Evolutionary conservation across 1,284 basidiomycete species (phyloP), one percentile per base, ranked within the genome.

Genomic region (Ceratobasidium sp.): DNA sequence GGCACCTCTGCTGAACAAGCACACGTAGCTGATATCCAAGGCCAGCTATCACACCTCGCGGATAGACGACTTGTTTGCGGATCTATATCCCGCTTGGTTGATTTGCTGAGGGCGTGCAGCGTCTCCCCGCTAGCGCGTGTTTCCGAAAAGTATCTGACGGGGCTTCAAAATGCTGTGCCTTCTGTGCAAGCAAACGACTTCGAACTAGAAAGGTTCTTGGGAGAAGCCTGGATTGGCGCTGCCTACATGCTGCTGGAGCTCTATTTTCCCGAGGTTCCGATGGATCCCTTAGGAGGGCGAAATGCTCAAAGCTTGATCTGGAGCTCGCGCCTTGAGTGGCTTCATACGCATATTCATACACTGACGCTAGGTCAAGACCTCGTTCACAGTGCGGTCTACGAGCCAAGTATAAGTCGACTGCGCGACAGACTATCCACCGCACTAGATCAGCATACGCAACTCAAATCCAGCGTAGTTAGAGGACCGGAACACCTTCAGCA

Each of bases 221-320:
- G 58, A 28, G 35, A 67, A 53, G 64, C 66, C 61, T 98, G 92
- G 91, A 85, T 96, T 54, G 88, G 87, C 0, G 82, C 94, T 35
- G 89, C 91, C 61, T 85, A 86, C 37, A 80, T 89, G 68, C 83
- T 94, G 37, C 82, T 95, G 20, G 86, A 90, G 1, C 86, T 97
- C n/a, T 94, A 93, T 82, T 87, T 99, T 63, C 96, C 98, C 0
- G 90, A 95, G 81, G 86, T 91, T 3, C 95, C 97, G 0, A 85
- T 99, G 71, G 98, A 99, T 82, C 97, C 97, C 10, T 90, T 92
- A 17, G 90, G 91, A 23, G 88, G 92, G 42, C 88, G 91, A 67
- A 87, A 87, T 60, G 89, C 89, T 47, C 85, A 87, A 0, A 83
- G 83, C 5, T 84, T 87, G 49, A 89, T 92, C 60, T 85, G 88